phyloP scores from a whole-genome alignment of 2,329 filamentous ascomycete genomes.

The Penicillium carneum region DNA sequence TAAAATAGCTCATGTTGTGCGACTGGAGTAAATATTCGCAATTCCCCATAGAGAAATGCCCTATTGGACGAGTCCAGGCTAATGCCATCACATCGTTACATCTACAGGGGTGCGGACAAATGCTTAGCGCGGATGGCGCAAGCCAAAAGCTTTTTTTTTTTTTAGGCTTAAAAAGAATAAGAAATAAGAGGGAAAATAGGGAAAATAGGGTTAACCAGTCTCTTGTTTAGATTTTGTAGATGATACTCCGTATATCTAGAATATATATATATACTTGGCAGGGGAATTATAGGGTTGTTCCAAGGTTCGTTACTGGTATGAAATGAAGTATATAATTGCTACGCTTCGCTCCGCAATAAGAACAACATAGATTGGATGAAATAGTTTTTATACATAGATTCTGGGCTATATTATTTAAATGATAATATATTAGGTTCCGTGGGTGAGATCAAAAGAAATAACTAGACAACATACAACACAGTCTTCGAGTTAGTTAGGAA shows the following conservation, averaged over 20 bases:
- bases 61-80: background rate
- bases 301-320: background rate
- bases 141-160: background rate
- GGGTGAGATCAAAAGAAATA: no score
- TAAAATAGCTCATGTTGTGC: background rate
- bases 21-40: conserved; percentile 1
- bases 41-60: background rate
- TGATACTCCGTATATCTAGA: background rate
- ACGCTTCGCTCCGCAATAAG: no score
- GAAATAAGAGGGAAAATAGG: background rate
- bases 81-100: background rate
- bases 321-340: no score
- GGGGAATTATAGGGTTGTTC: background rate
- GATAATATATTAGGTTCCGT: no score
- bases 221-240: background rate
- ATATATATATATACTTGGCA: background rate
- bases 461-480: no score
- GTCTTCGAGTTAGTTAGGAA: no score
- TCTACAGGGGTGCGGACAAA: background rate
- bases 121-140: conserved; percentile 5
- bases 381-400: no score
- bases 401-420: no score
- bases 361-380: no score
- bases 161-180: background rate
- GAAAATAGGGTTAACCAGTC: background rate